phyloP scores from a whole-genome alignment of 1,139 yeast genomes.

The Spencermartinsiella ligniputridi region DNA sequence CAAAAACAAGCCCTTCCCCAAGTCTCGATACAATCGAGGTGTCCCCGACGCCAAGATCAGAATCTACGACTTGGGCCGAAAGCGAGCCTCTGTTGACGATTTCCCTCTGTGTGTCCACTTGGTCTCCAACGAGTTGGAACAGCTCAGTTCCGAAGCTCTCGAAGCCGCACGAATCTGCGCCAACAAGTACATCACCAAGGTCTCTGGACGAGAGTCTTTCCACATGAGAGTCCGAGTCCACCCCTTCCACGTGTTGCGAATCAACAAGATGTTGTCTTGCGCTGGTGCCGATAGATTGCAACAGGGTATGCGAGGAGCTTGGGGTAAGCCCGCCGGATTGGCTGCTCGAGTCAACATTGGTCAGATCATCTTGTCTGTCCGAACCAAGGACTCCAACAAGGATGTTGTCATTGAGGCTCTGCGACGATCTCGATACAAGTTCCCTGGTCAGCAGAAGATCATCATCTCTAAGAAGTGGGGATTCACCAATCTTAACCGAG shows the following conservation, averaged over 20 bases:
- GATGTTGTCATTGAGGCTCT: slow-evolving; percentile 97
- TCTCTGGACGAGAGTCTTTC: slow-evolving; percentile 99
- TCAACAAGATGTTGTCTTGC: slow-evolving; percentile 99
- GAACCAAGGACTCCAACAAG: slow-evolving; percentile 98
- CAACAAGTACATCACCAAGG: slow-evolving; percentile 97
- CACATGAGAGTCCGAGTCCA: slow-evolving; percentile 99
- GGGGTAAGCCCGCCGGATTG: slow-evolving; percentile 99
- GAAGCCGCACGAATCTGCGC: slow-evolving; percentile 99
- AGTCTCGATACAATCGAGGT: slow-evolving; percentile 99
- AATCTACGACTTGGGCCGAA: slow-evolving; percentile 98
- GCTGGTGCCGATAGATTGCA: slow-evolving; percentile 99
- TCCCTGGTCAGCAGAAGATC: slow-evolving; percentile 99
- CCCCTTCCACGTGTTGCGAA: slow-evolving; percentile 99
- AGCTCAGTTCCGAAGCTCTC: slow-evolving; percentile 98
- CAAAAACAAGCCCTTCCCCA: slow-evolving; percentile 99
- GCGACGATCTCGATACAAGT: slow-evolving; percentile 99
- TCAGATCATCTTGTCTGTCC: slow-evolving; percentile 95
- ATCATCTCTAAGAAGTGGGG: slow-evolving; percentile 99
- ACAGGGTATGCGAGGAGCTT: slow-evolving; percentile 99
- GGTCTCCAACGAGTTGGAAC: slow-evolving; percentile 99
- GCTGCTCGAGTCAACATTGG: slow-evolving; percentile 99
- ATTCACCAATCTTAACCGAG: slow-evolving; percentile 99
- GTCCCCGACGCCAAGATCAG: slow-evolving; percentile 99
- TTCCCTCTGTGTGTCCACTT: slow-evolving; percentile 99
- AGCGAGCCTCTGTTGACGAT: slow-evolving; percentile 99